phyloP scores from a whole-genome alignment of 148 eudicot genomes.

The Polygonum maritimum region DNA sequence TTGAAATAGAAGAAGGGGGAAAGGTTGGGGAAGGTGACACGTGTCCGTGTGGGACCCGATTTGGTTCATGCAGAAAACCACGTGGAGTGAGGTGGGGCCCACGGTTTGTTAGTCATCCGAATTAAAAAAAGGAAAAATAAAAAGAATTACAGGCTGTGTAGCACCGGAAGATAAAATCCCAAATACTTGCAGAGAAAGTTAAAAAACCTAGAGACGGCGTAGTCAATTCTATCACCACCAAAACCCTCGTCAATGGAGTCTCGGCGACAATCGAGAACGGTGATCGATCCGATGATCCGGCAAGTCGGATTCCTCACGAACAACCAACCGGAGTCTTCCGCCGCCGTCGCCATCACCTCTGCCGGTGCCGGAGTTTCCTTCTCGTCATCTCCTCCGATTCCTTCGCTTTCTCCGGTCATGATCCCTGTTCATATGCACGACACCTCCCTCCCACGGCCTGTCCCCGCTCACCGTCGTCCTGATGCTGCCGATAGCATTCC shows the following conservation, averaged over 20 bases:
- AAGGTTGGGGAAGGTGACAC: neutral
- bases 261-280: conserved; percentile 8
- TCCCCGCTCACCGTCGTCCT: conserved; percentile 9
- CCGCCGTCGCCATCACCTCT: neutral
- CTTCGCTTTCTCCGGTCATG: conserved; percentile 11
- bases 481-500: conserved; percentile 6
- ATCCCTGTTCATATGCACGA: conserved; percentile 5
- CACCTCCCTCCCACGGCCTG: conserved; percentile 12
- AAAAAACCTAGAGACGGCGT: neutral
- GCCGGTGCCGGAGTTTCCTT: neutral
- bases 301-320: conserved; percentile 12
- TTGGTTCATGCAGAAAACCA: neutral
- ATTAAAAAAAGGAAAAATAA: too few relatives aligned
- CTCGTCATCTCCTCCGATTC: conserved; percentile 3
- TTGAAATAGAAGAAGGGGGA: neutral
- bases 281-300: conserved; percentile 12
- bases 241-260: conserved; percentile 13
- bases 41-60: neutral
- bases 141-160: neutral
- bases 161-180: neutral
- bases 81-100: neutral
- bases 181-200: neutral
- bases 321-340: neutral
- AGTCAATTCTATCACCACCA: neutral
- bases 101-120: neutral